A percentile compares a stretch with the other conserved stretches of the same genome.
These are phyloP conservation scores for Podospora pseudocomata DNA, from an alignment of 495 filamentous ascomycete species.

Conservation along the genomic window DNA sequence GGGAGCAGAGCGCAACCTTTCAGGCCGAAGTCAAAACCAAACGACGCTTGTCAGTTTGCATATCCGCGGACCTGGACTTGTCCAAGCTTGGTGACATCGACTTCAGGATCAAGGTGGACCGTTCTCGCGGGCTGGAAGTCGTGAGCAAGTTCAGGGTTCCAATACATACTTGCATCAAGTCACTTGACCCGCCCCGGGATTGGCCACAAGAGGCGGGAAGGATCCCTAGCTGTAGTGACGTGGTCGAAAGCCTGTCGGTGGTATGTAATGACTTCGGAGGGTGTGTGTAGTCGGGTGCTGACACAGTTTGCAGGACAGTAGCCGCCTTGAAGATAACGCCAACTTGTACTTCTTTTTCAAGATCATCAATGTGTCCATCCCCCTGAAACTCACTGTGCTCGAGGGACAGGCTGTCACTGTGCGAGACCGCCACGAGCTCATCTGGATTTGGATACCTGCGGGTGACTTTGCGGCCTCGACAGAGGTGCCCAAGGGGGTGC, in stretches of 20 bases:
- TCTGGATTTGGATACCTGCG: too few species aligned
- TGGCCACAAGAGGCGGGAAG: not conserved
- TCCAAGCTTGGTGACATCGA: not conserved
- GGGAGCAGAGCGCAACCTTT: not conserved
- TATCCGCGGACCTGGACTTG: not conserved
- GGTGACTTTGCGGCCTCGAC: too few species aligned
- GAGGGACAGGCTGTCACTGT: not conserved
- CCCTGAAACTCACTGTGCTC: not conserved
- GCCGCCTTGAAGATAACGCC: not conserved
- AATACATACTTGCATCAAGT: not conserved
- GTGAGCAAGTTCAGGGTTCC: not conserved
- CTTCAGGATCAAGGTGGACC: not conserved
- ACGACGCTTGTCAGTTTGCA: not conserved
- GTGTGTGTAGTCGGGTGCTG: not conserved
- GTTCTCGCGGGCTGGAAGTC: not conserved
- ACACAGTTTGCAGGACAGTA: not conserved
- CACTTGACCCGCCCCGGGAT: not conserved
- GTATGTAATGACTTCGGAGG: not conserved
- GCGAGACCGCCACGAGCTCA: not conserved
- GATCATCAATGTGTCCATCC: not conserved
- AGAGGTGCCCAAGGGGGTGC: too few species aligned
- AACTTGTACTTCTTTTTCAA: not conserved
- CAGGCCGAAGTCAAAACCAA: not conserved
- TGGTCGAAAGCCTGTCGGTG: not conserved
- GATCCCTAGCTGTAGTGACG: not conserved